Percentiles rank a stretch among this genome's conserved stretches.
These are phyloP conservation scores for Chlamydomonas reinhardtii DNA, from an alignment of 163 green algal species.

Conservation along the genomic window DNA sequence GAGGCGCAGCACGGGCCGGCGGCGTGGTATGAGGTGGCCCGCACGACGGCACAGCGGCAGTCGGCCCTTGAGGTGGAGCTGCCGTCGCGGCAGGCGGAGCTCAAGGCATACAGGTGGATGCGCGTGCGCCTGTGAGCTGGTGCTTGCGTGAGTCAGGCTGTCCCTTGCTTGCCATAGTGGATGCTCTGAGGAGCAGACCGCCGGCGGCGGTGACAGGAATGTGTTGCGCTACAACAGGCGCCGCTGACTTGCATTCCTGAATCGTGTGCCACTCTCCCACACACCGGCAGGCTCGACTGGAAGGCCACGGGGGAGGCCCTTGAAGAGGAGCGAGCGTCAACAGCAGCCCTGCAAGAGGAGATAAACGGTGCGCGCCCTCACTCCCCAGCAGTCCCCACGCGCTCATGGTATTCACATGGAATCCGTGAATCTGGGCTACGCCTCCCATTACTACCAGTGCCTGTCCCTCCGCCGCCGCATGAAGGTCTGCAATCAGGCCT, in stretches of 20 bases:
- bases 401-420: too few relatives aligned
- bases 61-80: not conserved
- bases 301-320: not conserved
- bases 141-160: not conserved
- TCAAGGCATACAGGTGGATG: not conserved
- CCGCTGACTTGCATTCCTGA: too few relatives aligned
- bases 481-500: not conserved
- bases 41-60: not conserved
- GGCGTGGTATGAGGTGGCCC: not conserved
- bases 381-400: too few relatives aligned
- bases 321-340: not conserved
- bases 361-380: not conserved
- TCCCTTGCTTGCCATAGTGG: too few relatives aligned
- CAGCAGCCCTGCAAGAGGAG: slow-evolving; percentile 2
- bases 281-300: not conserved
- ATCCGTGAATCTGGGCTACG: too few relatives aligned
- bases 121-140: not conserved
- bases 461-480: too few relatives aligned
- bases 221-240: too few relatives aligned
- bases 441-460: too few relatives aligned
- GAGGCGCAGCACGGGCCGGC: not conserved
- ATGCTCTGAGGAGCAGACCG: too few relatives aligned
- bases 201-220: too few relatives aligned
- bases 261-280: too few relatives aligned
- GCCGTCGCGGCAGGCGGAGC: not conserved